These are phyloP conservation scores for Ascosphaera apis DNA, from an alignment of 2,329 filamentous ascomycete species.

Conservation along the genomic window DNA sequence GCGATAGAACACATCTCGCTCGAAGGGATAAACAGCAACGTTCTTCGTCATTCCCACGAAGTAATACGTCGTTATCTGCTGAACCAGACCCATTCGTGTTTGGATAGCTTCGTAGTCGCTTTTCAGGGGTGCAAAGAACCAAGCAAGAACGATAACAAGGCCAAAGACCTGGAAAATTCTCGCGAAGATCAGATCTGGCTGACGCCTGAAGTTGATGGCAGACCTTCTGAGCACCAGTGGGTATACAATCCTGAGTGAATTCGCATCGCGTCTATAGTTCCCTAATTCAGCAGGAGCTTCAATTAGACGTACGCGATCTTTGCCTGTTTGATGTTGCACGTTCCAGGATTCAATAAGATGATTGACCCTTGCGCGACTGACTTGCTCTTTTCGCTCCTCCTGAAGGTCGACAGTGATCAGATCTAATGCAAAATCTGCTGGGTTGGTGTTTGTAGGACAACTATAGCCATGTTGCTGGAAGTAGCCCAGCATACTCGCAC, in stretches of 20 bases:
- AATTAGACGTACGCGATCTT: constrained; percentile 20
- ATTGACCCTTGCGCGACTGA: constrained; percentile 39
- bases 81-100: constrained; percentile 49
- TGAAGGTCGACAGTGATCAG: constrained; percentile 56
- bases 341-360: constrained; percentile 38
- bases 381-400: constrained; percentile 35
- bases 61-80: constrained; percentile 39
- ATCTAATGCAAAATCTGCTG: constrained; percentile 56
- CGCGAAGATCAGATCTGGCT: constrained; percentile 39
- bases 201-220: constrained; percentile 43
- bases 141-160: constrained; percentile 36
- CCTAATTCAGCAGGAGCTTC: constrained; percentile 51
- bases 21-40: constrained; percentile 47
- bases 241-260: constrained; percentile 38
- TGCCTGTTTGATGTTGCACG: constrained; percentile 6
- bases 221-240: constrained; percentile 45
- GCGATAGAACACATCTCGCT: constrained; percentile 54
- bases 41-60: constrained; percentile 52
- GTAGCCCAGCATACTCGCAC: constrained; percentile 40
- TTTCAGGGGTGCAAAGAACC: constrained; percentile 50
- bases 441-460: constrained; percentile 48
- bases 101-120: constrained; percentile 48
- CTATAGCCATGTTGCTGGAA: constrained; percentile 36
- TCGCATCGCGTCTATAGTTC: constrained; percentile 38
- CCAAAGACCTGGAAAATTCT: constrained; percentile 45